Evolutionary conservation across 2,329 filamentous ascomycete genomes (phyloP).

Genomic region (Alternaria panax): DNA sequence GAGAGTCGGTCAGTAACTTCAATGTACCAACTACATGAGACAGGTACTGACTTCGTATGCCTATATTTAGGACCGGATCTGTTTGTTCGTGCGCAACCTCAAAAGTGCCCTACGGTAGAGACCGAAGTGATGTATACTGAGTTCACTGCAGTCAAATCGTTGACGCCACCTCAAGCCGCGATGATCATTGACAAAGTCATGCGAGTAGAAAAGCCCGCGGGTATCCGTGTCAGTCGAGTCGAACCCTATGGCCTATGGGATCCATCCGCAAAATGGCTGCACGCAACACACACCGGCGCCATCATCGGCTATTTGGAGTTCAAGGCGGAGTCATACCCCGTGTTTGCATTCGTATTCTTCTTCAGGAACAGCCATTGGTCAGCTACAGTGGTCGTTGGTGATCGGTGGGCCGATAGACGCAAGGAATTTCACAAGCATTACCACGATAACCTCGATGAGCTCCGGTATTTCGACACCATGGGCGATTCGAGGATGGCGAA

Average conservation of each 20-base stretch:
- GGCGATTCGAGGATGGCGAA: not conserved
- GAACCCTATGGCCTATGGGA: conserved; percentile 11
- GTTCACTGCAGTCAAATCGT: conserved; percentile 6
- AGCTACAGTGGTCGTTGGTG: not conserved
- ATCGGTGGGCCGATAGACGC: conserved; percentile 1
- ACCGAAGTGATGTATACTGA: conserved; percentile 3
- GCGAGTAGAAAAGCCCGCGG: not conserved
- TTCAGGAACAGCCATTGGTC: conserved; percentile 12
- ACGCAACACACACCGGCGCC: conserved; percentile 7
- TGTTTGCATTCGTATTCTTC: conserved; percentile 9
- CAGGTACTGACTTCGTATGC: too few species aligned
- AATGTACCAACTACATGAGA: too few species aligned
- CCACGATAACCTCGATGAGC: conserved; percentile 1
- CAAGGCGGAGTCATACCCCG: not conserved
- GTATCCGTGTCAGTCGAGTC: not conserved
- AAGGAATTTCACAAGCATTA: conserved; percentile 11
- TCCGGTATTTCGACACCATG: conserved; percentile 4
- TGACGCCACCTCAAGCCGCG: not conserved
- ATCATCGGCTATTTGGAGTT: conserved; percentile 12
- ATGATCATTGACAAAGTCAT: conserved; percentile 1
- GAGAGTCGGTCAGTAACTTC: too few species aligned
- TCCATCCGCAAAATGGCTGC: not conserved
- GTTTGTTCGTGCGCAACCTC: conserved; percentile 10
- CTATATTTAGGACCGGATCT: too few species aligned
- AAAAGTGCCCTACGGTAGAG: not conserved